These are phyloP conservation scores for Starmera caribaea DNA, from an alignment of 805 yeast genomes.

Conservation along the genomic window DNA sequence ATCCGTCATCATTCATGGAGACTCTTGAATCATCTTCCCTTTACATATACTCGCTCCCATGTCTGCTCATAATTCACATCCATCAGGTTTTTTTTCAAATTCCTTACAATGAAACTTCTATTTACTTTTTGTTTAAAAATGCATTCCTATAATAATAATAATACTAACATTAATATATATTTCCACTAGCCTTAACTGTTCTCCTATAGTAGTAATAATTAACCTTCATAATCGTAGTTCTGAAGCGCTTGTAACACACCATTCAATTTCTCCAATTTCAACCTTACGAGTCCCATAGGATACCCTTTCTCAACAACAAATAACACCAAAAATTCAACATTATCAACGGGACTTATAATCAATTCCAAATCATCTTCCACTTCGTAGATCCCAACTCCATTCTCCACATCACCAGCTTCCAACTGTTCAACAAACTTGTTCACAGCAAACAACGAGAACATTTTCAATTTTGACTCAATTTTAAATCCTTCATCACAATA, in stretches of 20 bases:
- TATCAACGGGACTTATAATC: not conserved
- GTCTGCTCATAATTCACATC: too few relatives aligned
- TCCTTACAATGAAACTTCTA: too few relatives aligned
- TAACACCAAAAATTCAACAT: conserved; percentile 11
- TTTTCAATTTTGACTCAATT: conserved; percentile 7
- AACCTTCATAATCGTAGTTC: conserved; percentile 11
- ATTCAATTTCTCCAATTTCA: conserved; percentile 8
- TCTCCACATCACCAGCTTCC: conserved; percentile 3
- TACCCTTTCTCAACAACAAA: conserved; percentile 14
- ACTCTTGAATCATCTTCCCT: too few relatives aligned
- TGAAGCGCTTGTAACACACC: conserved; percentile 8
- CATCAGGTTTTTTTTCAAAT: too few relatives aligned
- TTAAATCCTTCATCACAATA: not conserved
- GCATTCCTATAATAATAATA: too few relatives aligned
- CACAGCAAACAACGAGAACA: conserved; percentile 10
- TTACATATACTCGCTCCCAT: too few relatives aligned
- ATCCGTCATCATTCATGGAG: too few relatives aligned
- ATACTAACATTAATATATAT: not conserved
- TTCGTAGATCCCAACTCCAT: not conserved
- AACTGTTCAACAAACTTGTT: conserved; percentile 1
- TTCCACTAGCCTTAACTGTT: not conserved
- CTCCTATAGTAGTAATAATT: not conserved
- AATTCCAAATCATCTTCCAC: conserved; percentile 1
- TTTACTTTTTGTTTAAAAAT: too few relatives aligned
- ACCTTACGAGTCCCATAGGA: conserved; percentile 14